Evolutionary conservation across 371 early-diverging fungal species (phyloP).

Genomic region (Rhizopus delemar): DNA sequence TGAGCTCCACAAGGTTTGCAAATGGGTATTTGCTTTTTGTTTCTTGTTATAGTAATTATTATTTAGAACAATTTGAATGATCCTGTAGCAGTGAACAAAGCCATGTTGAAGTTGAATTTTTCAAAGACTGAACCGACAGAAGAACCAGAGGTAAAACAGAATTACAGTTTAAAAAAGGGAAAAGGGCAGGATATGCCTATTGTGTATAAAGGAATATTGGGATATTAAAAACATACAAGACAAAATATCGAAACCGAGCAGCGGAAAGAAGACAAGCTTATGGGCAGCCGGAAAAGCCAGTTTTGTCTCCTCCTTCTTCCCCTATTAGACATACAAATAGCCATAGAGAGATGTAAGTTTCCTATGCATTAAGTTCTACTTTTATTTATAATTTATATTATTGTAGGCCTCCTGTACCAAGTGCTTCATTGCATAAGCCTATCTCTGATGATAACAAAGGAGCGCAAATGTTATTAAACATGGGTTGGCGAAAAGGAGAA

Average conservation of each 20-base stretch:
- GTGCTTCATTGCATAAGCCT: constrained; percentile 34
- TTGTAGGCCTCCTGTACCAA: constrained; percentile 13
- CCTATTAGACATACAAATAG: constrained; percentile 11
- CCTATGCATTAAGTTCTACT: neutral
- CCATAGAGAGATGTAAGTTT: constrained; percentile 18
- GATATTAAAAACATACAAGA: constrained; percentile 7
- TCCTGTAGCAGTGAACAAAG: constrained; percentile 35
- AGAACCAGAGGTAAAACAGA: constrained; percentile 32
- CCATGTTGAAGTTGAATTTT: constrained; percentile 28
- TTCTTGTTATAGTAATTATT: constrained; percentile 1
- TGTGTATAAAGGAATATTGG: constrained; percentile 20
- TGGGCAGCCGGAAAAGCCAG: constrained; percentile 59
- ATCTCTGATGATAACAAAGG: constrained; percentile 45
- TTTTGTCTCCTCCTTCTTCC: constrained; percentile 22
- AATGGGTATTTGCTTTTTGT: neutral
- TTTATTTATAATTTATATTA: neutral
- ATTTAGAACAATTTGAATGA: constrained; percentile 44
- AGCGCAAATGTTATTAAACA: constrained; percentile 42
- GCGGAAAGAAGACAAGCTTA: constrained; percentile 69
- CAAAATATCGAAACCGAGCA: constrained; percentile 67
- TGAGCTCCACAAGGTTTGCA: constrained; percentile 64
- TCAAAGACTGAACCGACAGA: constrained; percentile 25
- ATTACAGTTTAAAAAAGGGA: constrained; percentile 1
- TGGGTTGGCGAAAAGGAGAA: constrained; percentile 53
- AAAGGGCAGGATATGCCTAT: constrained; percentile 7